Percentiles rank a stretch among this genome's conserved stretches.
Conservation (phyloP, 441 rosid genomes). For the Pelargonium myrrhifolium region DNA sequence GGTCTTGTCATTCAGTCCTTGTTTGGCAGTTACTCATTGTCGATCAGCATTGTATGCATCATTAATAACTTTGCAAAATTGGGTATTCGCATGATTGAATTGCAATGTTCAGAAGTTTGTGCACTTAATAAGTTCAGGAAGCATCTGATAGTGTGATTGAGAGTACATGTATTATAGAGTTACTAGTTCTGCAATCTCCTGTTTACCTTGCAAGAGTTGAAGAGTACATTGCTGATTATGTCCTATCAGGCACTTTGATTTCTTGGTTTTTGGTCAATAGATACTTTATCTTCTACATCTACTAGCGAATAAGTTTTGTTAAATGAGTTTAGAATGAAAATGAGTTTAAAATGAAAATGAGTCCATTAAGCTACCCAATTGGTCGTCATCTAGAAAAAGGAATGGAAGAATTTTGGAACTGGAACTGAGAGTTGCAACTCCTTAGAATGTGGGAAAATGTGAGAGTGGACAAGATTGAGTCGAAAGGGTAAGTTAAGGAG, state of each 20-base stretch:
- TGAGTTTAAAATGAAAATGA: neutral
- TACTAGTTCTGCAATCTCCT: neutral
- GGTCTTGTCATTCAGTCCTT: too few species aligned
- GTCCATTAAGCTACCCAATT: neutral
- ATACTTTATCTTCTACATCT: neutral
- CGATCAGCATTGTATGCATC: too few species aligned
- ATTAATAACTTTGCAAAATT: too few species aligned
- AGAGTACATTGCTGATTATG: too few species aligned
- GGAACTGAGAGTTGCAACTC: neutral
- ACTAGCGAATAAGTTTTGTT: neutral
- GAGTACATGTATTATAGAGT: neutral
- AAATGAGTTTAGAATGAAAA: too few species aligned
- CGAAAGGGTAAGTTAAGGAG: too few species aligned
- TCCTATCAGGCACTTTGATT: neutral
- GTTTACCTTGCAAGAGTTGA: too few species aligned
- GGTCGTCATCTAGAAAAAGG: neutral
- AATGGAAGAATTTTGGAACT: neutral
- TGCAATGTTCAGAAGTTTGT: neutral
- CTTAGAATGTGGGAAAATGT: neutral
- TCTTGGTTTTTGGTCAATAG: neutral
- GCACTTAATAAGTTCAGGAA: neutral
- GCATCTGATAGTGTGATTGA: neutral
- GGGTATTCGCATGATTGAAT: neutral
- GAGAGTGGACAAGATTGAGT: neutral
- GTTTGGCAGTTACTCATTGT: too few species aligned